These are phyloP conservation scores for Cladosporium sp. DNA, from an alignment of 2,329 filamentous ascomycete species.

Conservation along the genomic window DNA sequence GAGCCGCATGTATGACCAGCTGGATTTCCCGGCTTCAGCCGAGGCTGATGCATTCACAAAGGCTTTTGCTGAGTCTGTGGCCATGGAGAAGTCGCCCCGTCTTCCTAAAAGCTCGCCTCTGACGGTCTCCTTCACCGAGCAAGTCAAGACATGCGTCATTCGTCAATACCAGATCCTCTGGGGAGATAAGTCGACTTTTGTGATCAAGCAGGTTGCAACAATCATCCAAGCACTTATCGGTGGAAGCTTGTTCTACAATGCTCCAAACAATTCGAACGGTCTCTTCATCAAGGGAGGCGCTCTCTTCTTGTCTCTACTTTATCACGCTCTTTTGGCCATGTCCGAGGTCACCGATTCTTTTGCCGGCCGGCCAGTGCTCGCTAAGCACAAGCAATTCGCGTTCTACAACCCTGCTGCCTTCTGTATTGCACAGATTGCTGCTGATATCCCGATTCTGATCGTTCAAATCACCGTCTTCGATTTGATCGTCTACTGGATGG, in stretches of 20 bases:
- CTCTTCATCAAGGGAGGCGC: constrained; percentile 59
- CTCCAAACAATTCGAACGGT: constrained; percentile 51
- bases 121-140: constrained; percentile 49
- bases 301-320: constrained; percentile 58
- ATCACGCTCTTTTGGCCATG: constrained; percentile 58
- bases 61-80: constrained; percentile 49
- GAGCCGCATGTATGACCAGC: constrained; percentile 48
- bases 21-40: constrained; percentile 49
- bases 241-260: constrained; percentile 61
- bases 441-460: constrained; percentile 49
- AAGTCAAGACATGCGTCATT: constrained; percentile 51
- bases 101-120: constrained; percentile 49
- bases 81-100: constrained; percentile 49
- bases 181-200: constrained; percentile 57
- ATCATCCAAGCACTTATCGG: constrained; percentile 55
- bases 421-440: constrained; percentile 46
- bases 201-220: constrained; percentile 56
- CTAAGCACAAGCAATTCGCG: constrained; percentile 40
- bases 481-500: constrained; percentile 59
- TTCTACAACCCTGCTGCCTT: constrained; percentile 38
- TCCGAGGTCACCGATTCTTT: constrained; percentile 56
- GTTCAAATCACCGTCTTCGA: constrained; percentile 56
- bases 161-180: constrained; percentile 61
- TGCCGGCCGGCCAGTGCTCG: constrained; percentile 39
- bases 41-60: constrained; percentile 45